Conservation (phyloP, 1,139 yeast species). For the Chernovozyma aurita region DNA sequence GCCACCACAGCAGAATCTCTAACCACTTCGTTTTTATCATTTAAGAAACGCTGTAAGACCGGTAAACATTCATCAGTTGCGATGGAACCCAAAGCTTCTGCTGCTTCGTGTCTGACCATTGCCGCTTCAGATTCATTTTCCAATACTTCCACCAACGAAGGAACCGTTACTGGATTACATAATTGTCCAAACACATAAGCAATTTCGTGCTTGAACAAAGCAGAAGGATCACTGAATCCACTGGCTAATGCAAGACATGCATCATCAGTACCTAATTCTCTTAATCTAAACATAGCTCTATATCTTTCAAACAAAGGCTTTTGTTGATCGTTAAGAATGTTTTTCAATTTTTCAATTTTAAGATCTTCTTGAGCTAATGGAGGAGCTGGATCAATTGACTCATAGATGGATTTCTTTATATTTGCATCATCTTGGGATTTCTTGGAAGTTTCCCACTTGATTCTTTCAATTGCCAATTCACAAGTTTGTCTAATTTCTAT, state of each 20-base stretch:
- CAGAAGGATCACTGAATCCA: constrained; percentile 87
- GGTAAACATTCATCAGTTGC: constrained; percentile 97
- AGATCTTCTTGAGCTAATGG: constrained; percentile 70
- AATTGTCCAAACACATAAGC: constrained; percentile 98
- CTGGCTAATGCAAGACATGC: constrained; percentile 89
- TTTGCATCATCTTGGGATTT: constrained; percentile 54
- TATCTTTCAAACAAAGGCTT: constrained; percentile 88
- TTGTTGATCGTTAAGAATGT: constrained; percentile 67
- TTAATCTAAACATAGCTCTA: constrained; percentile 95
- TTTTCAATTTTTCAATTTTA: constrained; percentile 59
- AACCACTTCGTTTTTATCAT: constrained; percentile 84
- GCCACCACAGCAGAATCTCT: constrained; percentile 97
- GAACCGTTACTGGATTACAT: constrained; percentile 90
- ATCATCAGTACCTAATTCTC: constrained; percentile 91
- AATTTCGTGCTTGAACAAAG: constrained; percentile 93
- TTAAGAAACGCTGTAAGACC: constrained; percentile 69
- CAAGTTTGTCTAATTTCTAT: constrained; percentile 95
- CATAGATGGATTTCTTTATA: constrained; percentile 71
- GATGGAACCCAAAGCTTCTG: constrained; percentile 95
- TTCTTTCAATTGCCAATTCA: constrained; percentile 92
- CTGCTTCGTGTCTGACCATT: constrained; percentile 99
- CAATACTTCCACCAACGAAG: constrained; percentile 77
- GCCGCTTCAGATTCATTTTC: constrained; percentile 80
- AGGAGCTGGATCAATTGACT: constrained; percentile 97
- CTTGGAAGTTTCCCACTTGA: constrained; percentile 84